A percentile compares a stretch with the other conserved stretches of the same genome.
Conservation (phyloP, 192 early-diverging fungal genomes). For the Hyaloraphidium curvatum region DNA sequence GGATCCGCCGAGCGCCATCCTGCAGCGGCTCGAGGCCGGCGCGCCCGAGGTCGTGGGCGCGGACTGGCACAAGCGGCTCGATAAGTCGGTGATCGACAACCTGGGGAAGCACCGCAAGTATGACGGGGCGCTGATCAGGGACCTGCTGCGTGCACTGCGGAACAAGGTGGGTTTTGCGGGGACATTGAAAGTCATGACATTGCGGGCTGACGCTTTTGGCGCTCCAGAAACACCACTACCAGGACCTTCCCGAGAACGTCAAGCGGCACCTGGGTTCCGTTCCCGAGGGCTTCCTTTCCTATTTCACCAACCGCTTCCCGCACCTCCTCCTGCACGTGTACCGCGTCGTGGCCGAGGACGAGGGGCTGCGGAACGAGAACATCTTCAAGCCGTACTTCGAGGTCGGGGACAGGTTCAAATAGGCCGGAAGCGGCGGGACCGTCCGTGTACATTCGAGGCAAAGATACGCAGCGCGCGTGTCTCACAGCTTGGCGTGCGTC, state of each 20-base stretch:
- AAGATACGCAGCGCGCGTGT: no score
- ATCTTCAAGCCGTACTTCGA: conserved; percentile 8
- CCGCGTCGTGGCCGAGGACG: conserved; percentile 44
- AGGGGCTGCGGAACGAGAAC: neutral
- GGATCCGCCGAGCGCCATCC: conserved; percentile 40
- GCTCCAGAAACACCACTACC: conserved; percentile 83
- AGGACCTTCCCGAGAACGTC: conserved; percentile 63
- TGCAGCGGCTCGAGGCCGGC: conserved; percentile 42
- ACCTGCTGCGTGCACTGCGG: conserved; percentile 72
- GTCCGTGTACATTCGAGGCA: no score
- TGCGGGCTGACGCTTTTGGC: neutral
- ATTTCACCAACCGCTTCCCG: conserved; percentile 83
- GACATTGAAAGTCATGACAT: conserved; percentile 3
- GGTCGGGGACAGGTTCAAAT: neutral
- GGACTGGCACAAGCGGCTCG: conserved; percentile 61
- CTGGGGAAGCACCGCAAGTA: conserved; percentile 88
- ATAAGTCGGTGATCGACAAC: conserved; percentile 50
- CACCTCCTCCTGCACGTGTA: conserved; percentile 73
- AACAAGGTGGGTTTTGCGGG: conserved; percentile 70
- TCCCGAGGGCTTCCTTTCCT: conserved; percentile 70
- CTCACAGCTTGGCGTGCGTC: no score
- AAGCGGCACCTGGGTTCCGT: conserved; percentile 59
- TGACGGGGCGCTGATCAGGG: conserved; percentile 59
- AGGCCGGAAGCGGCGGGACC: no score
- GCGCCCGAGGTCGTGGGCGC: conserved; percentile 36